A percentile compares a stretch with the other conserved stretches of the same genome.
These are phyloP conservation scores for Berberis thunbergii DNA, from an alignment of 164 flowering plant species.

Conservation along the genomic window DNA sequence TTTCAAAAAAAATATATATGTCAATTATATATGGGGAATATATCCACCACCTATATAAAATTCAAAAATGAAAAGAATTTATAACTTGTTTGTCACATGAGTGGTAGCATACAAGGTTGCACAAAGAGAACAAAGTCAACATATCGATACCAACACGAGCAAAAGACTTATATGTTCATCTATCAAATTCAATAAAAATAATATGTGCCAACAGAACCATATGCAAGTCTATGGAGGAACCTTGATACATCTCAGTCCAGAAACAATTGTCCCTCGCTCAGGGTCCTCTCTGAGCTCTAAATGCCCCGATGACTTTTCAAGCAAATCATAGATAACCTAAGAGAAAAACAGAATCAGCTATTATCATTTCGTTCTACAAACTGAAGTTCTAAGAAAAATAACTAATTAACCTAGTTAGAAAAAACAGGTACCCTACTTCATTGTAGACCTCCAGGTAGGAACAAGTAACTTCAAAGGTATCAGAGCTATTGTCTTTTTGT, in stretches of 20 bases:
- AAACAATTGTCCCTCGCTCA: conserved; percentile 66
- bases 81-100: no score
- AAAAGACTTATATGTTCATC: no score
- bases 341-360: conserved; percentile 12
- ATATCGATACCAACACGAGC: no score
- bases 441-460: conserved; percentile 96
- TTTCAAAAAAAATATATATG: no score
- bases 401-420: conserved; percentile 5
- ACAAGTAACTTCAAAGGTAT: conserved; percentile 75
- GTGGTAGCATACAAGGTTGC: neutral
- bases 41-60: no score
- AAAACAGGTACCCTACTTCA: conserved; percentile 46
- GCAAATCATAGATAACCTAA: conserved; percentile 91
- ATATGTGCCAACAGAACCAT: neutral
- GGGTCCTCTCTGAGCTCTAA: conserved; percentile 96
- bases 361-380: conserved; percentile 2
- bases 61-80: neutral
- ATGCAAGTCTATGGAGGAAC: conserved; percentile 23
- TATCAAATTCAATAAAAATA: no score
- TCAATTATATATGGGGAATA: neutral
- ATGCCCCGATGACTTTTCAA: conserved; percentile 82
- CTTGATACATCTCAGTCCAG: conserved; percentile 82
- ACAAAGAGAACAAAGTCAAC: neutral
- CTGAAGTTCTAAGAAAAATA: neutral
- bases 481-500: conserved; percentile 44